Percentiles rank a stretch among this genome's conserved stretches.
Conservation (phyloP, 768 basidiomycete species). For the Hirschioporus abietinus region DNA sequence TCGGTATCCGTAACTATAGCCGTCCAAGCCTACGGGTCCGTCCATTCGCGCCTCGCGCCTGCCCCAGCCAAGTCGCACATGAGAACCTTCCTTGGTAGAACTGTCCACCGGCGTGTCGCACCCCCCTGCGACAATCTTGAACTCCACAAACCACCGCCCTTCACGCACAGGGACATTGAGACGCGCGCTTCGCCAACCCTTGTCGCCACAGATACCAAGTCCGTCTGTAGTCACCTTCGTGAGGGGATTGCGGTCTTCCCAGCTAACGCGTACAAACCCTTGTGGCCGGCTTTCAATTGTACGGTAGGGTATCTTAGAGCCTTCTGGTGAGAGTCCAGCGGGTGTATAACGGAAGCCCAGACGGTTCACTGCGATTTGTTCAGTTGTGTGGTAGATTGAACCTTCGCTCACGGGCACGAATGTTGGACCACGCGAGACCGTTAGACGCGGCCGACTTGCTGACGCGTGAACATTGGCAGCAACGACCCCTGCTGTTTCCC, state of each 20-base stretch:
- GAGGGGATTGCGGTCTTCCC: slow-evolving; percentile 87
- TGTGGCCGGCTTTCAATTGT: slow-evolving; percentile 78
- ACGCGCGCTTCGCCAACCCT: slow-evolving; percentile 87
- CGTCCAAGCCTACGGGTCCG: slow-evolving; percentile 88
- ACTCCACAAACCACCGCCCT: slow-evolving; percentile 94
- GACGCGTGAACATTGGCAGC: slow-evolving; percentile 66
- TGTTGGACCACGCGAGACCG: slow-evolving; percentile 67
- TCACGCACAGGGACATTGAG: slow-evolving; percentile 86
- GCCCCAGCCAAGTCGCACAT: slow-evolving; percentile 90
- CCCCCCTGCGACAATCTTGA: slow-evolving; percentile 70
- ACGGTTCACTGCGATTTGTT: slow-evolving; percentile 67
- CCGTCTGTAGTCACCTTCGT: slow-evolving; percentile 78
- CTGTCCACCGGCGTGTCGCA: slow-evolving; percentile 50
- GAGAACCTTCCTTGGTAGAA: slow-evolving; percentile 57
- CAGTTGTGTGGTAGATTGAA: slow-evolving; percentile 60
- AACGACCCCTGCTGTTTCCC: slow-evolving; percentile 38
- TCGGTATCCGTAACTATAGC: slow-evolving; percentile 86
- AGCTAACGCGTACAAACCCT: slow-evolving; percentile 61
- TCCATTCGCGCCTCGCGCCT: slow-evolving; percentile 91
- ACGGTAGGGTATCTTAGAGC: slow-evolving; percentile 57
- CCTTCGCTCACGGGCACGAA: slow-evolving; percentile 56
- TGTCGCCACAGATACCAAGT: slow-evolving; percentile 67
- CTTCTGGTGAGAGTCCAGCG: slow-evolving; percentile 63
- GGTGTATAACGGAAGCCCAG: slow-evolving; percentile 77
- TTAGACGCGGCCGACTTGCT: slow-evolving; percentile 61